A percentile compares a stretch with the other conserved stretches of the same genome.
Evolutionary conservation across 2,329 filamentous ascomycete genomes (phyloP).

Genomic region (Epichloe bromicola): DNA sequence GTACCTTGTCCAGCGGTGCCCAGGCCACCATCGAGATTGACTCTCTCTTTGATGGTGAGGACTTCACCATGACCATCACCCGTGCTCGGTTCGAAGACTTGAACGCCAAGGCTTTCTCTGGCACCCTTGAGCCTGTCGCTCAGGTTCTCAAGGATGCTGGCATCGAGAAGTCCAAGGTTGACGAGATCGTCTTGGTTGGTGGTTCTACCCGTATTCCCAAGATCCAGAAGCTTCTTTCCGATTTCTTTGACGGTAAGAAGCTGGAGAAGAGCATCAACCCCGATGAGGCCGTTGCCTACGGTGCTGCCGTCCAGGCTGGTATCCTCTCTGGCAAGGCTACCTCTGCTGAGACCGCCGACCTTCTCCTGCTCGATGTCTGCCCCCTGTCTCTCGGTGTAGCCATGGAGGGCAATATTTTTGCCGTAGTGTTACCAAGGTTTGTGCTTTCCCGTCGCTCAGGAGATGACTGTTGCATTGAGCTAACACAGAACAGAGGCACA

Average conservation of each 20-base stretch:
- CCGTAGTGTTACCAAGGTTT: constrained; percentile 67
- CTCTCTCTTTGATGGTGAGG: constrained; percentile 94
- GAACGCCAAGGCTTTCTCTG: constrained; percentile 88
- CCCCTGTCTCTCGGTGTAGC: constrained; percentile 96
- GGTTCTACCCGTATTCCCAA: constrained; percentile 97
- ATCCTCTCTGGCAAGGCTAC: constrained; percentile 97
- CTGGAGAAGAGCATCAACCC: constrained; percentile 99
- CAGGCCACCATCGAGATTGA: constrained; percentile 98
- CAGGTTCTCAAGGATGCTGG: constrained; percentile 90
- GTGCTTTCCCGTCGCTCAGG: too few species aligned
- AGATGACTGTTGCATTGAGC: too few species aligned
- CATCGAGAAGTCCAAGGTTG: constrained; percentile 81
- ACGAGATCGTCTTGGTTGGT: constrained; percentile 98
- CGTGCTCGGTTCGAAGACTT: constrained; percentile 98
- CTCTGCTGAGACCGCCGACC: constrained; percentile 84
- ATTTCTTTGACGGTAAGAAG: constrained; percentile 99
- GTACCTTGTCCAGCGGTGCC: constrained; percentile 92
- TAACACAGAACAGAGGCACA: constrained; percentile 15
- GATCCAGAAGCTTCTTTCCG: constrained; percentile 97
- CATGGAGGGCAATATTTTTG: constrained; percentile 99
- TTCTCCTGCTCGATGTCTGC: constrained; percentile 90
- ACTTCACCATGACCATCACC: constrained; percentile 94
- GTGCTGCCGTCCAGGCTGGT: constrained; percentile 96
- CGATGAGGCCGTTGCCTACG: constrained; percentile 97
- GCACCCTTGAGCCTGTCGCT: constrained; percentile 87